A percentile compares a stretch with the other conserved stretches of the same genome.
Conservation (phyloP, 805 yeast genomes). For the Millerozyma miso region DNA sequence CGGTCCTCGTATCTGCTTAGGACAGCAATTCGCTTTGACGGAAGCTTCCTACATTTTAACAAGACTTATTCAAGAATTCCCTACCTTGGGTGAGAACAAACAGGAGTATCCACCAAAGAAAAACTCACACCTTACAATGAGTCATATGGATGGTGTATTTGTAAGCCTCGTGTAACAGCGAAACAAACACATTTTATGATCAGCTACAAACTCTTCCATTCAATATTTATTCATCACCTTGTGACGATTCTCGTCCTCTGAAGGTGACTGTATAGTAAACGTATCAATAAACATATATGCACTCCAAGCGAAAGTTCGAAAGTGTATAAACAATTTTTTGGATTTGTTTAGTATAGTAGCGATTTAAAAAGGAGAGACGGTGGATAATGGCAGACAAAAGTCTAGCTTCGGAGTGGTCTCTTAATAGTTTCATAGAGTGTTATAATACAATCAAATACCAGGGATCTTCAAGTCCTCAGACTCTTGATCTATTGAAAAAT, state of each 20-base stretch:
- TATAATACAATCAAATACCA: conserved; percentile 40
- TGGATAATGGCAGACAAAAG: conserved; percentile 2
- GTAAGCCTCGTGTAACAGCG: too few relatives aligned
- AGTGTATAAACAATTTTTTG: neutral
- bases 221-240: too few relatives aligned
- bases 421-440: conserved; percentile 38
- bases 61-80: conserved; percentile 28
- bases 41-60: conserved; percentile 30
- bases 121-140: conserved; percentile 27
- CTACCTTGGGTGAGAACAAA: conserved; percentile 15
- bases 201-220: too few relatives aligned
- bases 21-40: conserved; percentile 38
- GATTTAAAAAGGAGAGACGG: neutral
- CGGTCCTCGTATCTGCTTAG: conserved; percentile 36
- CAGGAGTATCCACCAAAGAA: conserved; percentile 22
- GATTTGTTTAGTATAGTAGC: neutral
- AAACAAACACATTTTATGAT: too few relatives aligned
- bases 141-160: conserved; percentile 19
- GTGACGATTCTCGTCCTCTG: too few relatives aligned
- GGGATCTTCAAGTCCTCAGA: conserved; percentile 17
- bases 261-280: too few relatives aligned
- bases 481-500: conserved; percentile 29
- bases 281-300: too few relatives aligned
- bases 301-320: neutral
- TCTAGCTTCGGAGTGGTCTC: conserved; percentile 32